Percentiles rank a stretch among this genome's conserved stretches.
Conservation (phyloP, 2,329 filamentous ascomycete species). For the Ophiostoma ulmi region DNA sequence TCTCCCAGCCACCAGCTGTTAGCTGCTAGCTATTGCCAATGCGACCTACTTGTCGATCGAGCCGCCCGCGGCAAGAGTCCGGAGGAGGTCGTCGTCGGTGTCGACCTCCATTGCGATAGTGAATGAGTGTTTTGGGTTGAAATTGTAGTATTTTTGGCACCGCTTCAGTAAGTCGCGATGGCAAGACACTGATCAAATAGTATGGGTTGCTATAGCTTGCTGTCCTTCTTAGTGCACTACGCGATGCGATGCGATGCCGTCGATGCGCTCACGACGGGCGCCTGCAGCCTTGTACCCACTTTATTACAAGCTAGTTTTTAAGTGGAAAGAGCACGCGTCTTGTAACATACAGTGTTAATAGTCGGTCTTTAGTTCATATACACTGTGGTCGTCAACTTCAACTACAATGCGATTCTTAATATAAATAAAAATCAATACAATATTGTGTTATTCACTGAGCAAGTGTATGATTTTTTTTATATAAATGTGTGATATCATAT, state of each 20-base stretch:
- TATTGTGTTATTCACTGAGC: too few relatives aligned
- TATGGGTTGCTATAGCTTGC: neutral
- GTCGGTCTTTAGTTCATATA: neutral
- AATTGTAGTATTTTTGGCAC: too few relatives aligned
- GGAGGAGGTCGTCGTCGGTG: conserved; percentile 46
- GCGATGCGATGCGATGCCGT: conserved; percentile 11
- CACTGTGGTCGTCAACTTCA: neutral
- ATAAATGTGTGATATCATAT: too few relatives aligned
- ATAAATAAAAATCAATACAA: too few relatives aligned
- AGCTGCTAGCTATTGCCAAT: conserved; percentile 32
- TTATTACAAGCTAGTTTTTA: neutral
- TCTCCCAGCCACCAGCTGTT: neutral
- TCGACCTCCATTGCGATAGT: conserved; percentile 51
- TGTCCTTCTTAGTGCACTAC: neutral
- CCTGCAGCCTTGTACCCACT: conserved; percentile 7
- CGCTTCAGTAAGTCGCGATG: neutral
- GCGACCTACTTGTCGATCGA: conserved; percentile 49
- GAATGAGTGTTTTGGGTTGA: neutral
- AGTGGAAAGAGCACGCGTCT: conserved; percentile 5
- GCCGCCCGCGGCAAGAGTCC: conserved; percentile 47
- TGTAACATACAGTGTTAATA: neutral
- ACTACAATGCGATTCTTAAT: too few relatives aligned
- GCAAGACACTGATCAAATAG: neutral
- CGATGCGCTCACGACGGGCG: neutral
- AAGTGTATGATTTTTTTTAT: too few relatives aligned